Evolutionary conservation across 2,329 filamentous ascomycete genomes (phyloP).

Genomic region (Aurifilum marmelostoma): DNA sequence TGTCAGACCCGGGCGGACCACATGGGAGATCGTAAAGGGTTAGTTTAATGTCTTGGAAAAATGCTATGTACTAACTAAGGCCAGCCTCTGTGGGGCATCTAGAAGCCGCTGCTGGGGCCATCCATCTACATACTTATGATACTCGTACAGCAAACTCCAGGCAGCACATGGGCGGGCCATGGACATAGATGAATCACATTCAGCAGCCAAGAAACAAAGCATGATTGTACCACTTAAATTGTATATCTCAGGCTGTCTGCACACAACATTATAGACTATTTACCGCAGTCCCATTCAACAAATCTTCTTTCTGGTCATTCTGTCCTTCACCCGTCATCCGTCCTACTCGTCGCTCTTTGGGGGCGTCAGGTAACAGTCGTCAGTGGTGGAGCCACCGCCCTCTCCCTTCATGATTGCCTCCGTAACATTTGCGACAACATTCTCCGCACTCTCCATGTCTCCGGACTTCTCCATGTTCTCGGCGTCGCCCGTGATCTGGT

Average conservation of each 20-base stretch:
- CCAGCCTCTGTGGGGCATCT: background rate
- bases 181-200: background rate
- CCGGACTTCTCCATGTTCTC: slow-evolving; percentile 27
- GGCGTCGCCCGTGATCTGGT: slow-evolving; percentile 52
- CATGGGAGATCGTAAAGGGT: background rate
- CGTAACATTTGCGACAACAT: slow-evolving; percentile 19
- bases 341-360: slow-evolving; percentile 18
- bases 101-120: background rate
- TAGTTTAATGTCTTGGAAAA: background rate
- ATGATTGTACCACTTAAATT: background rate
- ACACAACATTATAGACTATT: background rate
- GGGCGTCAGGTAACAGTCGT: slow-evolving; percentile 18
- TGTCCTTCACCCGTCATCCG: background rate
- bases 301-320: background rate
- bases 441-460: background rate
- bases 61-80: background rate
- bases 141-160: background rate
- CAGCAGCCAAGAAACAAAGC: background rate
- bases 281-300: background rate
- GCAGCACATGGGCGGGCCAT: background rate
- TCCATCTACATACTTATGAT: no score
- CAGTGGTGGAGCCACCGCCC: slow-evolving; percentile 4
- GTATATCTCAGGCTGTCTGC: background rate
- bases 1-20: background rate
- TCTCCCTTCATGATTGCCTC: slow-evolving; percentile 21